Evolutionary conservation across 1,284 basidiomycete genomes (phyloP), one percentile per base, ranked within the genome.

Genomic region (Rhodotorula sp.): DNA sequence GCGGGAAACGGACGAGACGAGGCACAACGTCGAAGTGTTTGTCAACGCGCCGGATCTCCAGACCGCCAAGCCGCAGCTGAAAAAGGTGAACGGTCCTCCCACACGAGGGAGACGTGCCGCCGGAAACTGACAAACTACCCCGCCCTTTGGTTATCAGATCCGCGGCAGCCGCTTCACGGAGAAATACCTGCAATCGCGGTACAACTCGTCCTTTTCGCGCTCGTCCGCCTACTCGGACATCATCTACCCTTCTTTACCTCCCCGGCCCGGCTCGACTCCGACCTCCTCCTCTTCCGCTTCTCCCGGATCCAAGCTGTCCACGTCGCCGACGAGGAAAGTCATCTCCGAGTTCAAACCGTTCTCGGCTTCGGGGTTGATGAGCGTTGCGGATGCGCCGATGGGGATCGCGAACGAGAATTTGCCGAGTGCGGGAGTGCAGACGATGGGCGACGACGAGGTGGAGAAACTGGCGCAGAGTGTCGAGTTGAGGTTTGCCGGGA

Each of bases 121-220:
- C 26, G 26, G 8, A 10, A 14, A 15, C 56, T n/a, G 6, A 58
- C 34, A 5, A 5, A 15, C 16, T 1, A 3, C 23, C 6, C 23
- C 16, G 7, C 34, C 31, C 20, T 52, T 46, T 47, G 15, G 12
- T 14, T 4, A 7, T n/a, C 75, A 95, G 92, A 90, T 96, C n/a
- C 87, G 89, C 60, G 92, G 92, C 23, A 91, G 91, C 46, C 89
- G 94, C 3, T 93, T 97, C 83, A 97, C 94, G 31, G 93, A 97
- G 79, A 93, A 94, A 81, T 97, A 97, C 81, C 86, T 96, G 67
- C 87, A 88, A 77, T 87, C 90, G 34, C 87, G 91, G 58, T 87
- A 90, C 80, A 82, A 85, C 46, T 81, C 75, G 23, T 68, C 73
- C 20, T 77, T 85, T 87, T 81, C 52, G 14, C 70, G 82, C 86